Base-by-base conservation (phyloP, 1,139 yeast genomes). In the Taphrina flavorubra region DNA sequence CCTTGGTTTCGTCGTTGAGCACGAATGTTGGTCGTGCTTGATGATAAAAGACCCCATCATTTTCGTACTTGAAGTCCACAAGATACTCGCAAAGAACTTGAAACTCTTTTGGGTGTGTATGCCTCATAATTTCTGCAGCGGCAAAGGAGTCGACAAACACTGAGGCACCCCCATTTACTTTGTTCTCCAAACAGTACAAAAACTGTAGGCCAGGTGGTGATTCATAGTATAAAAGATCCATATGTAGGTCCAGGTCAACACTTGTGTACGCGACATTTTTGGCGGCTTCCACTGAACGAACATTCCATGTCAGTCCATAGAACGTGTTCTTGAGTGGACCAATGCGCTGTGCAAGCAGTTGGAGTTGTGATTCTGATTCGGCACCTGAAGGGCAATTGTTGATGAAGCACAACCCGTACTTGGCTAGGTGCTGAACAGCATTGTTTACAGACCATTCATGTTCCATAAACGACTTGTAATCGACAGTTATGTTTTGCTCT, bases 191-290 rank as follows among this genome's bases (percentile, higher is more conserved):
- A 66, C 86, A 83, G 74, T 89, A 95, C 59, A 90, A 80, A 47
- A 89, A 77, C 75, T 90, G 95, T 51, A 89, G 80, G 0, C 96
- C 96, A 0, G 96, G 96, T 1, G 95, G 95, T 10, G 92, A 86
- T 76, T 90, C 94, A 75, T 89, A 87, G 78, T 89, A 90, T 65
- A 87, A 81, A 53, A 90, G 81, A 74, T 90, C 96, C 90, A 88
- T 89, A 74, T 90, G 96, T 69, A 90, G 80, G 3, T 94, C 94
- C 67, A 90, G 81, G 72, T 85, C 86, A 1, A 83, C 83, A 64
- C 83, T 81, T 1, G 95, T 88, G 74, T 88, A 86, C 1, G 95
- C 95, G 63, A 89, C 87, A 73, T 90, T 89, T 68, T 83, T 85
- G n/a, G 94, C 89, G 39, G 83, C 78, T 11, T 85, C 83, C 11